Evolutionary conservation across 1,284 basidiomycete species (phyloP), one percentile per base, ranked within the genome.

Genomic region (Heterobasidion occidentale): DNA sequence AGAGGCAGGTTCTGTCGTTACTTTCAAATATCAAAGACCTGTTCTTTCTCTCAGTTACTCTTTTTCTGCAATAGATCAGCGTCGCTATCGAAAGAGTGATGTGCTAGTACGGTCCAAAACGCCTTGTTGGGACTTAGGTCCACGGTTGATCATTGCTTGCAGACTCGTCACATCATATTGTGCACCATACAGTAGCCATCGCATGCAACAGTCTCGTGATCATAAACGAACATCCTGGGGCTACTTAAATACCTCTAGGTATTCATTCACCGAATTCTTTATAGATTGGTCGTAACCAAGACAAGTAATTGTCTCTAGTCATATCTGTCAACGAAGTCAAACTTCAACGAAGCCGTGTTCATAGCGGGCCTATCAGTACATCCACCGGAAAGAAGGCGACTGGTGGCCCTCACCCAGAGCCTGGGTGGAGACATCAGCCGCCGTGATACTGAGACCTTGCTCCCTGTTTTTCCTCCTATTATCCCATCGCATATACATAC

Each of bases 1-100:
- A 63, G 64, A 68, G 67, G 67, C 68, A 69, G 68, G 68, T 69
- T 63, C 56, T 64, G 61, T 60, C 59, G 62, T 67, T 63, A 62
- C 57, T 38, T 56, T 53, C 58, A 53, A 58, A 57, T 59, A 56
- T 17, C 58, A 57, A 55, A 46, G 55, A 54, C 54, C 57, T 52
- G 48, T 62, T 54, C 57, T 54, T 56, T 62, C 62, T 64, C 62
- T 63, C 60, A 62, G 62, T 51, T 20, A 54, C 58, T 52, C 58
- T 61, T 57, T 60, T 59, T 66, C 60, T 64, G 59, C 61, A 62
- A 61, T 66, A 67, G 65, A 67, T 68, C 57, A 46, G 50, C 50
- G 48, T 42, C 38, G 38, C 38, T 46, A 53, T 53, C 48, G 51
- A 51, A 44, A 38, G 20, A 35, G 36, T 55, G 35, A 46, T 45